Evolutionary conservation across 2,329 filamentous ascomycete species (phyloP), one percentile per base, ranked within the genome.

Genomic region (Rachicladosporium sp.): DNA sequence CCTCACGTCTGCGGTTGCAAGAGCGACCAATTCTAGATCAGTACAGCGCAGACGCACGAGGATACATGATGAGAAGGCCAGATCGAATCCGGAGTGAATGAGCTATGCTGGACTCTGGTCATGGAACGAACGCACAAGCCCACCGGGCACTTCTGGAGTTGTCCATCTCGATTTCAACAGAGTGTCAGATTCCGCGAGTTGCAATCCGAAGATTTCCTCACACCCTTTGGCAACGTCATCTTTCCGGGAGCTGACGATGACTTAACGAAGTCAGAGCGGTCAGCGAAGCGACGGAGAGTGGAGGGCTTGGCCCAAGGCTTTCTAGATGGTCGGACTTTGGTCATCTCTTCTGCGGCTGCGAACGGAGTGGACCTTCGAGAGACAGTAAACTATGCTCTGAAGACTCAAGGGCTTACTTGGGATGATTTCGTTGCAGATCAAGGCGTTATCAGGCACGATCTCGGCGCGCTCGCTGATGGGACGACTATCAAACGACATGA

Each of bases 241-340:
- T 73, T 66, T 44, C 60, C 67, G 6, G 70, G 73, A n/a, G 73
- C 73, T 5, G 76, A 81, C 34, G 64, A 75, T 36, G 71, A 76
- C 29, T 58, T 71, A 39, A 72, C 43, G 69, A 73, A 37, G 54
- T 69, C 41, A 12, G 58, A 70, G 3, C 61, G 62, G 29, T 56
- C 64, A 3, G 66, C 71, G 9, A 76, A 72, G 53, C 67, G 66
- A 19, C 56, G 63, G 15, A 68, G 74, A 43, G 76, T 78, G 43
- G 77, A 82, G 54, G 58, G 64, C 0, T 70, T 78, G 9, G 80
- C 74, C 1, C 60, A 67, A 27, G 66, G 68, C 29, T 83, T 72
- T 48, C 60, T 82, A 30, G 59, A 65, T 5, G 80, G 80, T 0
- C 60, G 67, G 23, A 53, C 66, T 2, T 69, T 79, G 0, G 51